Conservation (phyloP, 345 rosid genomes). For the Salix caprea region DNA sequence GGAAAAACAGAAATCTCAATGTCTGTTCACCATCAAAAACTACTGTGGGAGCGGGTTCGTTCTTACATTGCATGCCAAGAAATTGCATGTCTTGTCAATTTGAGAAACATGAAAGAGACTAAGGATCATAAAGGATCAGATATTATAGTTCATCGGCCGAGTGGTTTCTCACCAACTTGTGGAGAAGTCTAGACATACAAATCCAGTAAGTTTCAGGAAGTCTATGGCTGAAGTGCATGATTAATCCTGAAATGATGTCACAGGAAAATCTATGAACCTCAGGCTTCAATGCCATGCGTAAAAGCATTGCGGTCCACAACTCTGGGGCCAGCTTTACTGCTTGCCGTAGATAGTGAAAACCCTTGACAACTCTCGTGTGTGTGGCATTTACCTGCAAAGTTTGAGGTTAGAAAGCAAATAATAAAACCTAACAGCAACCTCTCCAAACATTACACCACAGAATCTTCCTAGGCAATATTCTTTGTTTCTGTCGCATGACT, state of each 20-base stretch:
- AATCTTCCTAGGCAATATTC: too few species aligned
- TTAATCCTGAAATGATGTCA: constrained; percentile 56
- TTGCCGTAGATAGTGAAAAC: constrained; percentile 47
- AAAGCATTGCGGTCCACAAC: constrained; percentile 72
- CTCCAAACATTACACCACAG: background rate
- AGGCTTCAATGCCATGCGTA: constrained; percentile 54
- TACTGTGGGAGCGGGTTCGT: background rate
- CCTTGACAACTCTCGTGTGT: constrained; percentile 45
- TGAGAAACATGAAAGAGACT: background rate
- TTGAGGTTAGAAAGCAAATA: background rate
- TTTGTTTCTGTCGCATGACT: too few species aligned
- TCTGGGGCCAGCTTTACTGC: constrained; percentile 78
- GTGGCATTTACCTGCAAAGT: constrained; percentile 44
- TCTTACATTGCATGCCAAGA: background rate
- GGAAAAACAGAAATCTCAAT: background rate
- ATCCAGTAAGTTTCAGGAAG: constrained; percentile 57
- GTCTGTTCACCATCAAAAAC: background rate
- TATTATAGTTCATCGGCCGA: background rate
- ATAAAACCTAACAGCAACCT: background rate
- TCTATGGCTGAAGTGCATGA: constrained; percentile 39
- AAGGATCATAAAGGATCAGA: background rate
- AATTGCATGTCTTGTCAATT: background rate
- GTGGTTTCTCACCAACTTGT: constrained; percentile 18
- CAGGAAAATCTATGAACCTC: constrained; percentile 51
- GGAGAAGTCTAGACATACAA: constrained; percentile 57